A percentile compares a stretch with the other conserved stretches of the same genome.
Evolutionary conservation across 2,329 filamentous ascomycete species (phyloP).

Genomic region (Metarhizium humberi): DNA sequence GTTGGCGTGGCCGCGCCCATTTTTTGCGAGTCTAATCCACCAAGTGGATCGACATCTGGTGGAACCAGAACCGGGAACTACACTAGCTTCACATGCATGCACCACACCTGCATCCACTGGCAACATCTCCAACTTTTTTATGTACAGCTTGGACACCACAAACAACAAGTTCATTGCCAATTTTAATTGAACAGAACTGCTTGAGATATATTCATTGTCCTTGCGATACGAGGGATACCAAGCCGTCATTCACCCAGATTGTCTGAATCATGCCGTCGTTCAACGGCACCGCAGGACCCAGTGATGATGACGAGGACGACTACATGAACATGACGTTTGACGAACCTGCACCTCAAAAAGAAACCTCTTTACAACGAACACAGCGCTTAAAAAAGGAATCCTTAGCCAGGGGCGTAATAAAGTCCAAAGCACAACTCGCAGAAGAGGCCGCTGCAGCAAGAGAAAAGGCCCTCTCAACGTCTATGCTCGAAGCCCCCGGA

Average conservation of each 20-base stretch:
- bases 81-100: too few relatives aligned
- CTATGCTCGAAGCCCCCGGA: constrained; percentile 50
- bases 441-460: constrained; percentile 62
- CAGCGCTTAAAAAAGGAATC: constrained; percentile 50
- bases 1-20: too few relatives aligned
- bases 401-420: constrained; percentile 56
- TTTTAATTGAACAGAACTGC: too few relatives aligned
- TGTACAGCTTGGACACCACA: too few relatives aligned
- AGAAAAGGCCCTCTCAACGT: constrained; percentile 67
- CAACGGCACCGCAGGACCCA: constrained; percentile 8
- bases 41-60: too few relatives aligned
- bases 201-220: too few relatives aligned
- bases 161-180: too few relatives aligned
- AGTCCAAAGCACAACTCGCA: constrained; percentile 78
- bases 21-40: too few relatives aligned
- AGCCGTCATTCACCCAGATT: constrained; percentile 3
- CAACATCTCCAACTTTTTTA: too few relatives aligned
- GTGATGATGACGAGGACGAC: constrained; percentile 72
- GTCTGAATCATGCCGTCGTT: constrained; percentile 1
- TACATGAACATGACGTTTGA: constrained; percentile 95
- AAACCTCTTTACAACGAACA: constrained; percentile 46
- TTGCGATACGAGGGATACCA: too few relatives aligned
- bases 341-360: constrained; percentile 47
- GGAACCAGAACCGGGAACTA: too few relatives aligned
- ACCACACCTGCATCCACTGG: too few relatives aligned